Percentiles rank a stretch among this genome's conserved stretches.
These are phyloP conservation scores for Malus hybrid DNA, from an alignment of 331 rosid species.

Conservation along the genomic window DNA sequence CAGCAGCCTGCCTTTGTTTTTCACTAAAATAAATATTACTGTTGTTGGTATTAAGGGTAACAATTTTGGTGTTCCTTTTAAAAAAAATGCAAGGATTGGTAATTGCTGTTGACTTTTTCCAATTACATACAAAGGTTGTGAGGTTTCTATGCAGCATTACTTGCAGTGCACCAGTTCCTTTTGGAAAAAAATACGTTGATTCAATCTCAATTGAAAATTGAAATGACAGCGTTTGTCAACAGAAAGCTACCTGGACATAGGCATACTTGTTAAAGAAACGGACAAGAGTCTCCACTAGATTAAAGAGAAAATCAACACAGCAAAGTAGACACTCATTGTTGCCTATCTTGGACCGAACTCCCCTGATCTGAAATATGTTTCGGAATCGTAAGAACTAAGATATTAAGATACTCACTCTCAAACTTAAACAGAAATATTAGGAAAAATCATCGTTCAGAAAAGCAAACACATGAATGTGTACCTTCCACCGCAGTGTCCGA, in stretches of 20 bases:
- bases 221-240: neutral
- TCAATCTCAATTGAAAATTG: neutral
- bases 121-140: neutral
- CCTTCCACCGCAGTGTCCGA: constrained; percentile 94
- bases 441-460: constrained; percentile 4
- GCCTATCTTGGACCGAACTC: constrained; percentile 89
- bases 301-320: constrained; percentile 92
- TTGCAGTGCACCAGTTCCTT: neutral
- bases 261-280: constrained; percentile 98
- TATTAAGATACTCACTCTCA: neutral
- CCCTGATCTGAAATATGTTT: constrained; percentile 60
- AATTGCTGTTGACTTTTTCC: neutral
- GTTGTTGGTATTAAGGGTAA: neutral
- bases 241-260: constrained; percentile 72
- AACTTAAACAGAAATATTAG: neutral
- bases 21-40: neutral
- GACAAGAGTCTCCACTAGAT: constrained; percentile 94
- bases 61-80: neutral
- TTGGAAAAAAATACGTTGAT: neutral
- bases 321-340: constrained; percentile 90
- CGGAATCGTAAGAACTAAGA: neutral
- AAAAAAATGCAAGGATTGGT: neutral
- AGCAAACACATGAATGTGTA: constrained; percentile 9
- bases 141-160: neutral
- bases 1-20: neutral